These are phyloP conservation scores for Gaultheria prostrata DNA, from an alignment of 148 eudicot species.

Conservation along the genomic window DNA sequence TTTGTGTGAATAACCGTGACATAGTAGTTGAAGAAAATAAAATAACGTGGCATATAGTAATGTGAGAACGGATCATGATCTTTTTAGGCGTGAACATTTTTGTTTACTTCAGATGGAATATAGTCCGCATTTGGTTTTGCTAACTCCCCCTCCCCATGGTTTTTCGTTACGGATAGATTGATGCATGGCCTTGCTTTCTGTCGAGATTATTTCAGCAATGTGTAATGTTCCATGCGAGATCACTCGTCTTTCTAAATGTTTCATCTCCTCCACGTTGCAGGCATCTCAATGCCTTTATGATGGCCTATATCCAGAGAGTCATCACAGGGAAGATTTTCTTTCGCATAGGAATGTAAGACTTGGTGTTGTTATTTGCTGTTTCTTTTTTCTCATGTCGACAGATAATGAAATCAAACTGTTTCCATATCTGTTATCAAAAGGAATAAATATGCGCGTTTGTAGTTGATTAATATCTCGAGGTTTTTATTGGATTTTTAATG, in stretches of 20 bases:
- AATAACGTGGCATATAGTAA: too few species aligned
- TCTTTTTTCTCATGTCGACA: background rate
- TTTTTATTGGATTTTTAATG: background rate
- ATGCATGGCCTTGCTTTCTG: background rate
- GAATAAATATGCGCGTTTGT: background rate
- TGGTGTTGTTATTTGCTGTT: background rate
- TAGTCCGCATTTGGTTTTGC: background rate
- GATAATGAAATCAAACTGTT: background rate
- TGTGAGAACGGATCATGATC: background rate
- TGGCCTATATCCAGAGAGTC: constrained; percentile 2
- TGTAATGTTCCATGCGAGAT: background rate
- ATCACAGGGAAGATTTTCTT: constrained; percentile 9
- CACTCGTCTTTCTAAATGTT: background rate
- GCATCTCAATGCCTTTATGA: constrained; percentile 39
- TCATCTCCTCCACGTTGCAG: constrained; percentile 20
- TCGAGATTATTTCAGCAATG: background rate
- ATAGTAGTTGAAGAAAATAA: too few species aligned
- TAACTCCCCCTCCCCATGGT: background rate
- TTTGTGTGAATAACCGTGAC: too few species aligned
- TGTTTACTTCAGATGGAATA: background rate
- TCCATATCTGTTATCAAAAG: background rate
- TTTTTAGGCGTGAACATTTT: background rate
- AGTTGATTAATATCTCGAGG: background rate
- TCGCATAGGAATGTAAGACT: constrained; percentile 1
- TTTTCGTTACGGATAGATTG: background rate